Evolutionary conservation across 352 stramenopile genomes (phyloP).

Genomic region (Phytopythium mirpurense): DNA sequence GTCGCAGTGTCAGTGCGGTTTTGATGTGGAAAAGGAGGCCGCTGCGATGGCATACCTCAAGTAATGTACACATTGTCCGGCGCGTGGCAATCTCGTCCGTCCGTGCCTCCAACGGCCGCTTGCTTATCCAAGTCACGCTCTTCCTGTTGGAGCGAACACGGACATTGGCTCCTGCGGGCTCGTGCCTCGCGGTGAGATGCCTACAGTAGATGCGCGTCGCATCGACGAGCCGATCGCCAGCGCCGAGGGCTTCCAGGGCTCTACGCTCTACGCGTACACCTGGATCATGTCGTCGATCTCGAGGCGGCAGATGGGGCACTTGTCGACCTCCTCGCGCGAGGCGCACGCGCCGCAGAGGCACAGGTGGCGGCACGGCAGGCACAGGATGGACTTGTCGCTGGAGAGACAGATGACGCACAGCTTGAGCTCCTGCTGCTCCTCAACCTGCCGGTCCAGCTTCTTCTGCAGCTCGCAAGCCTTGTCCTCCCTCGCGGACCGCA

Average conservation of each 20-base stretch:
- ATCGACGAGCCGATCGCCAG: too few species aligned
- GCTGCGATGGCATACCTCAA: too few species aligned
- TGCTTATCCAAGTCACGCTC: too few species aligned
- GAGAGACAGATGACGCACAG: constrained; percentile 82
- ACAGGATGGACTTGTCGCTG: constrained; percentile 82
- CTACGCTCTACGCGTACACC: constrained; percentile 57
- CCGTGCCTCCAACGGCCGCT: too few species aligned
- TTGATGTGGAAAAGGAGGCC: too few species aligned
- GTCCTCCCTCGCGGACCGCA: constrained; percentile 63
- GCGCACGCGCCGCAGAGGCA: constrained; percentile 78
- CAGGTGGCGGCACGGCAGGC: constrained; percentile 74
- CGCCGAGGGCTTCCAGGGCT: not conserved
- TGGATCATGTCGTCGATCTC: constrained; percentile 80
- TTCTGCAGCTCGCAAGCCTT: constrained; percentile 74
- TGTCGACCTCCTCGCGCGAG: constrained; percentile 57
- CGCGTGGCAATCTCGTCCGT: too few species aligned
- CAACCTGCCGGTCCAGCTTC: constrained; percentile 65
- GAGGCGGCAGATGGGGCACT: constrained; percentile 81
- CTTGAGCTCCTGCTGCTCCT: constrained; percentile 81
- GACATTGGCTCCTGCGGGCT: too few species aligned
- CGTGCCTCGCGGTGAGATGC: too few species aligned
- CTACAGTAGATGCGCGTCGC: too few species aligned
- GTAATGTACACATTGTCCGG: too few species aligned
- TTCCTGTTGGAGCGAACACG: too few species aligned
- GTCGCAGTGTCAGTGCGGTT: too few species aligned